Conservation (phyloP, 352 stramenopile species). For the Peronospora farinosa region DNA sequence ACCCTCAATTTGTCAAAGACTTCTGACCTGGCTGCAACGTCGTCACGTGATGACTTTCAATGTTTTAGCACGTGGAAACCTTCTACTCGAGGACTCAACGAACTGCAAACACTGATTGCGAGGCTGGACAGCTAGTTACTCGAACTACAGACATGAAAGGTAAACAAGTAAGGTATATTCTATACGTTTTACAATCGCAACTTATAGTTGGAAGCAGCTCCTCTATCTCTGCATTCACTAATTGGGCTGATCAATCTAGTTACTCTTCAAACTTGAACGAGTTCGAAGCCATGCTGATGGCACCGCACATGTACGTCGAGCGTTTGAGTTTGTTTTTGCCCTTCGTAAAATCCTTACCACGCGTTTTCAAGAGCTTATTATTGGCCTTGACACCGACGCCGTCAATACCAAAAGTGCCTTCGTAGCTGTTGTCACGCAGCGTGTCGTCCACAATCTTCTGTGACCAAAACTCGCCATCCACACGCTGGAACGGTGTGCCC, state of each 20-base stretch:
- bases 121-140: constrained; percentile 13
- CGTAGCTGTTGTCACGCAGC: constrained; percentile 98
- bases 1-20: constrained; percentile 27
- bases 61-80: constrained; percentile 44
- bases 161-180: constrained; percentile 31
- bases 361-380: constrained; percentile 95
- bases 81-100: constrained; percentile 30
- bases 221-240: constrained; percentile 9
- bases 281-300: constrained; percentile 91
- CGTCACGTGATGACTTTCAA: constrained; percentile 14
- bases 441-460: constrained; percentile 87
- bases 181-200: constrained; percentile 37
- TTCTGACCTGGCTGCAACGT: constrained; percentile 4
- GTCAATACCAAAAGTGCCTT: constrained; percentile 91
- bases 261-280: constrained; percentile 89
- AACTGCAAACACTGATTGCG: constrained; percentile 34
- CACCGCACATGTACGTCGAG: constrained; percentile 91
- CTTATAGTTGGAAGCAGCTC: constrained; percentile 3
- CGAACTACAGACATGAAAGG: neutral
- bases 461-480: constrained; percentile 95
- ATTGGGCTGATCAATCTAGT: constrained; percentile 7
- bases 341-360: constrained; percentile 99
- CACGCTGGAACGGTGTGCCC: constrained; percentile 95
- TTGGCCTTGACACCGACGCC: constrained; percentile 97
- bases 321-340: constrained; percentile 99